Evolutionary conservation across 352 stramenopile species (phyloP).

Genomic region (Peronospora tabacina): DNA sequence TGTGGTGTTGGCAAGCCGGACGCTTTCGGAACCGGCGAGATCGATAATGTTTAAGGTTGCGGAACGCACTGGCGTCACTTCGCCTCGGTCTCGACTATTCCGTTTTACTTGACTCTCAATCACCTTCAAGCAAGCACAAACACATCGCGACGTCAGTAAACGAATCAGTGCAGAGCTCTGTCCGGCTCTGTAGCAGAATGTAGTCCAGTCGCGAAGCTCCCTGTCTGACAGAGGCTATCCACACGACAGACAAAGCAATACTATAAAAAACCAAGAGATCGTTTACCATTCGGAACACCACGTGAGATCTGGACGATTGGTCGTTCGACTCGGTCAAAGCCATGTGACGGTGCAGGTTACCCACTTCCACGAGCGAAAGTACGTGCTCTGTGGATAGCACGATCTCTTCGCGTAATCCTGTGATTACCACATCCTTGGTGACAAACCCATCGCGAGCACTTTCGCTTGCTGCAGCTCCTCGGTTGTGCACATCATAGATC

Average conservation of each 20-base stretch:
- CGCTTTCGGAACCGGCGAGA: slow-evolving; percentile 83
- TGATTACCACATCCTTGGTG: slow-evolving; percentile 82
- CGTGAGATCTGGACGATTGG: slow-evolving; percentile 69
- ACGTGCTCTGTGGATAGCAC: slow-evolving; percentile 74
- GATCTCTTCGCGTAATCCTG: slow-evolving; percentile 75
- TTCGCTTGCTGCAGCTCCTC: slow-evolving; percentile 19
- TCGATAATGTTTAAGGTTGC: slow-evolving; percentile 89
- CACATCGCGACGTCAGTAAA: slow-evolving; percentile 15
- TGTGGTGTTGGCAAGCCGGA: slow-evolving; percentile 71
- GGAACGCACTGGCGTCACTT: slow-evolving; percentile 39
- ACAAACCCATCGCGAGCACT: slow-evolving; percentile 24
- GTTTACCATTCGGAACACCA: slow-evolving; percentile 65
- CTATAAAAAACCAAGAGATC: slow-evolving; percentile 6
- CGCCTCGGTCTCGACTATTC: slow-evolving; percentile 18
- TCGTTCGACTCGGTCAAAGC: slow-evolving; percentile 69
- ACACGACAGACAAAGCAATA: slow-evolving; percentile 12
- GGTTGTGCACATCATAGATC: slow-evolving; percentile 61
- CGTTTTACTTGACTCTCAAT: slow-evolving; percentile 67
- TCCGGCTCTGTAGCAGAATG: slow-evolving; percentile 18
- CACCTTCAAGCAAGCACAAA: slow-evolving; percentile 32
- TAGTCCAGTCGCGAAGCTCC: slow-evolving; percentile 7
- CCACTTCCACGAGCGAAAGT: slow-evolving; percentile 77
- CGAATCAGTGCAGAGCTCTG: slow-evolving; percentile 19
- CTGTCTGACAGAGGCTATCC: slow-evolving; percentile 19
- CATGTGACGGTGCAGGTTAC: slow-evolving; percentile 71